Percentiles rank a stretch among this genome's conserved stretches.
Evolutionary conservation across 2,329 filamentous ascomycete species (phyloP).

Genomic region (Sporothrix humicola): DNA sequence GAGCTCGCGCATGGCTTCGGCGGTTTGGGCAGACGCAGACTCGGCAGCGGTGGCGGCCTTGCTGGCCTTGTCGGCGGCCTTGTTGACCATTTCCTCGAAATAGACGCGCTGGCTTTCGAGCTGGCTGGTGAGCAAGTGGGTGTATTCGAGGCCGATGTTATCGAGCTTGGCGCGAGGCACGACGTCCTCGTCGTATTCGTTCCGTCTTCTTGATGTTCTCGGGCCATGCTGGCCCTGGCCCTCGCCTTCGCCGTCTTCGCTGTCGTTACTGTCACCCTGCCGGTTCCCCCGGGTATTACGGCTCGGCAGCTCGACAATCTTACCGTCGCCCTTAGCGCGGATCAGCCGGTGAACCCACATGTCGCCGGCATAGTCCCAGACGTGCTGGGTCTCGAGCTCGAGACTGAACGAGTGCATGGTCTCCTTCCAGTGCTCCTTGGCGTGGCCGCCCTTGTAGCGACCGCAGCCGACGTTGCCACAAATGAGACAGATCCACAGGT

Average conservation of each 20-base stretch:
- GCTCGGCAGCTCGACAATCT: slow-evolving; percentile 85
- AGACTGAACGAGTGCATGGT: slow-evolving; percentile 90
- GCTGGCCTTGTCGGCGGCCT: slow-evolving; percentile 86
- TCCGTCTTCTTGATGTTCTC: slow-evolving; percentile 29
- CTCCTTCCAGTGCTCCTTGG: slow-evolving; percentile 90
- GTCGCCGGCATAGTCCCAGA: slow-evolving; percentile 97
- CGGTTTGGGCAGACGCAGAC: slow-evolving; percentile 59
- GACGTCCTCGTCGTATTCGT: slow-evolving; percentile 29
- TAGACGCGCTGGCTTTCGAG: slow-evolving; percentile 91
- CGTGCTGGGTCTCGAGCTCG: slow-evolving; percentile 89
- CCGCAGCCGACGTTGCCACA: slow-evolving; percentile 93
- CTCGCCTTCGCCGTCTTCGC: not conserved
- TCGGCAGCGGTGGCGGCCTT: slow-evolving; percentile 73
- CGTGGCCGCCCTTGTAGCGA: slow-evolving; percentile 90
- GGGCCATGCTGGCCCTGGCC: not conserved
- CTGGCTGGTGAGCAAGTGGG: slow-evolving; percentile 88
- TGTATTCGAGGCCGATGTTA: slow-evolving; percentile 90
- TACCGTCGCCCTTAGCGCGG: slow-evolving; percentile 89
- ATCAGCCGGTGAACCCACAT: slow-evolving; percentile 96
- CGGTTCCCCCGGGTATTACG: slow-evolving; percentile 36
- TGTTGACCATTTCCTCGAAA: slow-evolving; percentile 89
- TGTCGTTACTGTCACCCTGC: not conserved
- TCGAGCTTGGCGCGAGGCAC: slow-evolving; percentile 71
- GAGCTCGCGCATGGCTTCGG: slow-evolving; percentile 57
- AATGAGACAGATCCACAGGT: slow-evolving; percentile 94